A percentile compares a stretch with the other conserved stretches of the same genome.
Conservation (phyloP, 1,139 yeast species). For the Hansenula lynferdii region DNA sequence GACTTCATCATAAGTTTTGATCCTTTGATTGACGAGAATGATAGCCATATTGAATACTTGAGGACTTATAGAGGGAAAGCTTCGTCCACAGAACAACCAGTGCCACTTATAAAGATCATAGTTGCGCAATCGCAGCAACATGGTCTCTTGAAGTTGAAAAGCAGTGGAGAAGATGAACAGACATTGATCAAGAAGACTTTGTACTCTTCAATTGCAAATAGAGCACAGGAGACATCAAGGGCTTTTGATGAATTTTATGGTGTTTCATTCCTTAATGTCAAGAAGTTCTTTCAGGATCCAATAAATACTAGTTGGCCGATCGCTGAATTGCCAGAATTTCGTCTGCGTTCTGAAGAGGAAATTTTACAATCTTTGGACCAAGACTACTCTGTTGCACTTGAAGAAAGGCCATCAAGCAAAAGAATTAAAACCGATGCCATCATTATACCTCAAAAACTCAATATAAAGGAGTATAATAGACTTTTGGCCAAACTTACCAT, state of each 20-base stretch:
- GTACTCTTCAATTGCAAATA: slow-evolving; percentile 9
- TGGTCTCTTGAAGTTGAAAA: slow-evolving; percentile 18
- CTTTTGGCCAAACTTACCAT: slow-evolving; percentile 38
- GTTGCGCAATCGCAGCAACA: slow-evolving; percentile 38
- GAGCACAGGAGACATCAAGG: slow-evolving; percentile 5
- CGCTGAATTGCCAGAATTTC: slow-evolving; percentile 14
- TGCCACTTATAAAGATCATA: slow-evolving; percentile 38
- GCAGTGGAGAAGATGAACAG: slow-evolving; percentile 9
- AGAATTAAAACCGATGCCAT: slow-evolving; percentile 10
- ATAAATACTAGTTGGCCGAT: slow-evolving; percentile 12
- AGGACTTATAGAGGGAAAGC: slow-evolving; percentile 9
- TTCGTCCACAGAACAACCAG: slow-evolving; percentile 11
- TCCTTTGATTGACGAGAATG: slow-evolving; percentile 38
- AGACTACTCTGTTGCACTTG: slow-evolving; percentile 6
- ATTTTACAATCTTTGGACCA: slow-evolving; percentile 12
- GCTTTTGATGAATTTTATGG: slow-evolving; percentile 7
- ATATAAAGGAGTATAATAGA: slow-evolving; percentile 32
- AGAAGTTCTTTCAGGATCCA: slow-evolving; percentile 14
- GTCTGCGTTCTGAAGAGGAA: slow-evolving; percentile 6
- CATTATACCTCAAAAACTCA: slow-evolving; percentile 22
- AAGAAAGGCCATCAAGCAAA: slow-evolving; percentile 6
- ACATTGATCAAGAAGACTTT: slow-evolving; percentile 9
- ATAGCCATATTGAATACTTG: slow-evolving; percentile 24
- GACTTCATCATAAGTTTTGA: slow-evolving; percentile 59
- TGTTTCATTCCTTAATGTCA: slow-evolving; percentile 5